Base-by-base conservation (phyloP, 2,329 filamentous ascomycete species). In the Penicillium verrucosum region DNA sequence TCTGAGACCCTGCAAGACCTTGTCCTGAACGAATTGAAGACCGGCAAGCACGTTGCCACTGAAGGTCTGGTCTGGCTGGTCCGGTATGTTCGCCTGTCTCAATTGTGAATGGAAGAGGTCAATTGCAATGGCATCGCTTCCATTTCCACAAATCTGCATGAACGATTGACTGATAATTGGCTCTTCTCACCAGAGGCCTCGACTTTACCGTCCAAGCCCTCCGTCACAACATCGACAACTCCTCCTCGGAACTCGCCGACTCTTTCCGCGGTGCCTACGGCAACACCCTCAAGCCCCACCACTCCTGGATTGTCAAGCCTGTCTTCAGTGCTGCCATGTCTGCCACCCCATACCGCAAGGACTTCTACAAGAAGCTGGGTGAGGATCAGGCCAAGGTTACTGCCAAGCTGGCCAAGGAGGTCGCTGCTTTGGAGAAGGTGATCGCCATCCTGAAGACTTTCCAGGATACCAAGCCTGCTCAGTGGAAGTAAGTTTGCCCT, bases 301-400 rank as follows among this genome's bases (percentile, higher is more conserved):
- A 99, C 82, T 86, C 82, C 71, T 92, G 96, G 77, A 68, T 97
- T 61, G 80, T 97, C 68, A 96, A 96, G 83, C 91, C 91, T 59
- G 82, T 97, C 72, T 97, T 97, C 83, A 89, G 83, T 67, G 89
- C 92, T 60, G 93, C 93, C 73, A 96, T 99, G 92, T 85, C 85
- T 66, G 92, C 92, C 18, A 93, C 89, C 65, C 94, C 94, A 1
- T 96, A 97, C 82, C 86, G 93, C 66, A 90, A 90, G 74, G 90
- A 93, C 76, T 97, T 99, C 73, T 97, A 97, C 74, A 77, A 77
- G 63, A 96, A 97, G 84, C 81, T 99, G 42, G 92, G 63, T 30
- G 59, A 68, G 9, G 69, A 76, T 56, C 59, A 65, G 32, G 70
- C 69, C 12, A 84, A 87, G 75, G 87, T 94, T 47, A 67, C 81